These are phyloP conservation scores for Colletotrichum tabaci DNA, from an alignment of 2,329 filamentous ascomycete species.

Conservation along the genomic window DNA sequence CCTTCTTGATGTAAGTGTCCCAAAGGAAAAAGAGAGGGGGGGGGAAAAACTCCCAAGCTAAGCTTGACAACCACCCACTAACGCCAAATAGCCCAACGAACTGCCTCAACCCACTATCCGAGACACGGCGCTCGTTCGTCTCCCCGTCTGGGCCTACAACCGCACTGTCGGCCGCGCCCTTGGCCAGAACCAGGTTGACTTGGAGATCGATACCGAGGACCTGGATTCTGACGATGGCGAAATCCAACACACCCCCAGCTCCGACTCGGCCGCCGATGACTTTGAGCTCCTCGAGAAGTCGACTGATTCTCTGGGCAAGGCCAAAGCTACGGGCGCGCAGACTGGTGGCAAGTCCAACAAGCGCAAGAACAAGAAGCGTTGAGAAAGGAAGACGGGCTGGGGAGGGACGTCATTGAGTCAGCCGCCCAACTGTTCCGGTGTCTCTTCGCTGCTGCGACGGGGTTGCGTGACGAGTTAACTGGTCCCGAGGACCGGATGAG, in stretches of 20 bases:
- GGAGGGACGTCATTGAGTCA: neutral
- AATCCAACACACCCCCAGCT: conserved; percentile 67
- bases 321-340: conserved; percentile 65
- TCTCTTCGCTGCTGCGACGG: neutral
- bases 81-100: conserved; percentile 76
- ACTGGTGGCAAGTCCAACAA: conserved; percentile 64
- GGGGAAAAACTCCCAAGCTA: neutral
- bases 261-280: conserved; percentile 71
- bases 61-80: conserved; percentile 38
- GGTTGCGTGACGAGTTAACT: conserved; percentile 2
- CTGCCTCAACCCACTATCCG: conserved; percentile 82
- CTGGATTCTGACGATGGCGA: conserved; percentile 64
- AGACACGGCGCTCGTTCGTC: conserved; percentile 86
- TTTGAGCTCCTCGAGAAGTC: conserved; percentile 76
- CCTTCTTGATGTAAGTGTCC: conserved; percentile 83
- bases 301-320: conserved; percentile 67
- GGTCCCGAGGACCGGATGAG: conserved; percentile 10
- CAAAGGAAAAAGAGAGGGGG: neutral
- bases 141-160: conserved; percentile 82
- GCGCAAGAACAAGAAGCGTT: conserved; percentile 70
- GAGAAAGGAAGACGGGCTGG: conserved; percentile 39
- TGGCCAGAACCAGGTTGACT: conserved; percentile 52
- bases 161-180: conserved; percentile 68
- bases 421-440: neutral
- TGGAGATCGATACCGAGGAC: conserved; percentile 55